A percentile compares a stretch with the other conserved stretches of the same genome.
phyloP scores from a whole-genome alignment of 345 rosid genomes.

The Moricandia arvensis region DNA sequence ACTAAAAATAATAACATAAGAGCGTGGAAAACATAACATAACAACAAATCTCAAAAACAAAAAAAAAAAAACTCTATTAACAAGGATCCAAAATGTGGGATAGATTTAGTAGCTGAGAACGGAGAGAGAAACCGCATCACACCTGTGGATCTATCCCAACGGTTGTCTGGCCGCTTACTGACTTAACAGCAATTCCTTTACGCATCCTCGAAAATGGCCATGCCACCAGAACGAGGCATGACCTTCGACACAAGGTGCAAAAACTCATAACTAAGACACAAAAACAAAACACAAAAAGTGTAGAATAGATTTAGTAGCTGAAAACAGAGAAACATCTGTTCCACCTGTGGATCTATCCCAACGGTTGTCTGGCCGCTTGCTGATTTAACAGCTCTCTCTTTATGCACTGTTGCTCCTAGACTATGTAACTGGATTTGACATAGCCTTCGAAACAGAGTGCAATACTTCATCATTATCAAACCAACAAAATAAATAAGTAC shows the following conservation, averaged over 20 bases:
- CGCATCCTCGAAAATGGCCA: conserved; percentile 27
- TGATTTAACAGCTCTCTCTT: conserved; percentile 25
- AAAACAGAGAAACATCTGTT: conserved; percentile 11
- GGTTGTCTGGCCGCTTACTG: conserved; percentile 42
- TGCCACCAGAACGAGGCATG: conserved; percentile 17
- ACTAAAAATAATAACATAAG: no score
- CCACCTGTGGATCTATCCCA: conserved; percentile 35
- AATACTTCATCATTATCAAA: neutral
- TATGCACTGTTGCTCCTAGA: conserved; percentile 20
- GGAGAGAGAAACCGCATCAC: conserved; percentile 14
- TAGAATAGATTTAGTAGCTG: conserved; percentile 36
- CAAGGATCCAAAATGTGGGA: neutral
- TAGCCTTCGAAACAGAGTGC: conserved; percentile 25
- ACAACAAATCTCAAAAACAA: no score
- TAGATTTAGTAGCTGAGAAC: conserved; percentile 38
- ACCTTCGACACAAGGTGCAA: conserved; percentile 19
- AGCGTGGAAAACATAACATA: no score
- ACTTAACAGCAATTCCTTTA: conserved; percentile 16
- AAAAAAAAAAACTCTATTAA: no score
- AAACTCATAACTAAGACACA: neutral
- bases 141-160: conserved; percentile 37
- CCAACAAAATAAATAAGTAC: neutral
- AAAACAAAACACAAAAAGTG: neutral
- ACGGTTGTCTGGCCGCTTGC: conserved; percentile 41
- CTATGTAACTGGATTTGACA: neutral